These are phyloP conservation scores for Calonectria crousiana DNA, from an alignment of 2,329 filamentous ascomycete genomes.

Conservation along the genomic window DNA sequence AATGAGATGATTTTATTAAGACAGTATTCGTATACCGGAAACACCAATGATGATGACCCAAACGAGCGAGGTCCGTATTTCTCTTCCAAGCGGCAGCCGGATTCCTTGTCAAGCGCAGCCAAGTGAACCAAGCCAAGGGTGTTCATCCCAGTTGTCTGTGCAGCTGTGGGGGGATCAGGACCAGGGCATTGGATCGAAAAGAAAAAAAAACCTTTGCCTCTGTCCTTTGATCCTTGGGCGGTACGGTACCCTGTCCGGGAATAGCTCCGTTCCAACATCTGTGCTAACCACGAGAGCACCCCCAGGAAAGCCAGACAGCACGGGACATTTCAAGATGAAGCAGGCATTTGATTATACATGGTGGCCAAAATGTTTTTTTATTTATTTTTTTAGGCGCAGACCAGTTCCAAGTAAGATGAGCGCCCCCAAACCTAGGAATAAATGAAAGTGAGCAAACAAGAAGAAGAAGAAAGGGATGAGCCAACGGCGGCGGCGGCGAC, in stretches of 20 bases:
- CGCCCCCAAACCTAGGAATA: not conserved
- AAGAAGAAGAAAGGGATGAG: not conserved
- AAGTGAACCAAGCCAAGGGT: constrained; percentile 33
- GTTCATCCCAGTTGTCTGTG: constrained; percentile 38
- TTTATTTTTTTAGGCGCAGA: constrained; percentile 4
- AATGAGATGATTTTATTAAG: not conserved
- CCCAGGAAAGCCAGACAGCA: constrained; percentile 27
- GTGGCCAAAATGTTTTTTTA: not conserved
- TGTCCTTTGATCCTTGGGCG: constrained; percentile 24
- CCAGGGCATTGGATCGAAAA: constrained; percentile 23
- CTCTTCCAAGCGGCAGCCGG: constrained; percentile 17
- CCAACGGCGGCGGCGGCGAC: not conserved
- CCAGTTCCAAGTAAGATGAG: not conserved
- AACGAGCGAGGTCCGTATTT: constrained; percentile 25
- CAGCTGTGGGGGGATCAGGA: constrained; percentile 33
- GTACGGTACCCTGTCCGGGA: constrained; percentile 31
- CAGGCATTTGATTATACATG: constrained; percentile 11
- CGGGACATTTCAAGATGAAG: constrained; percentile 24
- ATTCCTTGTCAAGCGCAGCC: constrained; percentile 19
- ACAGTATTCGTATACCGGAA: constrained; percentile 30
- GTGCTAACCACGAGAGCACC: constrained; percentile 29
- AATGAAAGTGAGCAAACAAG: not conserved
- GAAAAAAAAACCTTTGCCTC: constrained; percentile 24
- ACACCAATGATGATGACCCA: constrained; percentile 27
- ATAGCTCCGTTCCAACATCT: constrained; percentile 35